Conservation (phyloP, 164 flowering plant species). For the Taxillus chinensis region DNA sequence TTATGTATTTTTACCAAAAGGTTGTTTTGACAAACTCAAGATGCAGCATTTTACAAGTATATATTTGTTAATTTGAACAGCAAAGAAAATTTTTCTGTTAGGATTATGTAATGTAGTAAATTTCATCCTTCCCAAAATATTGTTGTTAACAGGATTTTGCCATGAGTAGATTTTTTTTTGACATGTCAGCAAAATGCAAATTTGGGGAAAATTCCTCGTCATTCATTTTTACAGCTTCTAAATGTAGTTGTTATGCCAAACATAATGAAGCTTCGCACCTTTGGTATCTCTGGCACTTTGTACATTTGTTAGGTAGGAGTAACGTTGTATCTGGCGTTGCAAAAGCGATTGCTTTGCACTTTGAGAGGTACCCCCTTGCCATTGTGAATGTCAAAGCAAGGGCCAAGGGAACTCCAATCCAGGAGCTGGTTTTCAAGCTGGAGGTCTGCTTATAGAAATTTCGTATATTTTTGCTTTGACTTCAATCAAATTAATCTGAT, state of each 20-base stretch:
- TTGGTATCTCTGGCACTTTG: not conserved
- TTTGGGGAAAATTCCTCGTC: not conserved
- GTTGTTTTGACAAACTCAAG: too few relatives aligned
- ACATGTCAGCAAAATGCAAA: too few relatives aligned
- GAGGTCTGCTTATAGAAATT: constrained; percentile 35
- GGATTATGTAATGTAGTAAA: too few relatives aligned
- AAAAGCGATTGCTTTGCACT: constrained; percentile 66
- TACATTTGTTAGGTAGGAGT: constrained; percentile 46
- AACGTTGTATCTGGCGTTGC: constrained; percentile 77
- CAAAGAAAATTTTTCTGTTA: too few relatives aligned
- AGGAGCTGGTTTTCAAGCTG: constrained; percentile 63
- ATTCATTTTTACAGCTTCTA: not conserved
- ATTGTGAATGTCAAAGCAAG: constrained; percentile 91
- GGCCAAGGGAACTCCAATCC: constrained; percentile 87
- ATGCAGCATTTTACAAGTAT: too few relatives aligned
- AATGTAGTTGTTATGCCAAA: not conserved
- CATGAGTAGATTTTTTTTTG: too few relatives aligned
- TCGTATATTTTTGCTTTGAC: not conserved
- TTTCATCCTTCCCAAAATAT: too few relatives aligned
- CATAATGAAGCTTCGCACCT: not conserved
- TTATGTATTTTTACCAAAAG: too few relatives aligned
- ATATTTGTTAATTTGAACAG: too few relatives aligned
- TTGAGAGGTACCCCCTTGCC: constrained; percentile 72
- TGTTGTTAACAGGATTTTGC: too few relatives aligned
- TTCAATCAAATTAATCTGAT: not conserved